These are phyloP conservation scores for Alternaria hordeiaustralica DNA, from an alignment of 2,329 filamentous ascomycete genomes.

Conservation along the genomic window DNA sequence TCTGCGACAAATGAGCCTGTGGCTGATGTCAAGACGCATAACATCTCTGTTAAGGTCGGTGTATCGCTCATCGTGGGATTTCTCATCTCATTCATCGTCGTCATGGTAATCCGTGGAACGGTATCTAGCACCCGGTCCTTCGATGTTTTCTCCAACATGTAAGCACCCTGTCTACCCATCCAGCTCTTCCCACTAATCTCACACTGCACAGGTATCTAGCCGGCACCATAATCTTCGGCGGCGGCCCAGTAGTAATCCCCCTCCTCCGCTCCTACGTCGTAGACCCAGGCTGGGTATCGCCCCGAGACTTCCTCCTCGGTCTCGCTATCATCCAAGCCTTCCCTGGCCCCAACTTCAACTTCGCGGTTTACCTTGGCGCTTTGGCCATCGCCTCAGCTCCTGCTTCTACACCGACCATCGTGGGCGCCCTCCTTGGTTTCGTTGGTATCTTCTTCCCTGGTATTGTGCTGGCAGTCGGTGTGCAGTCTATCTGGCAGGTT, in stretches of 20 bases:
- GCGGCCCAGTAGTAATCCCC: conserved; percentile 55
- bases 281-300: conserved; percentile 71
- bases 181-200: background rate
- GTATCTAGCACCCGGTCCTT: conserved; percentile 57
- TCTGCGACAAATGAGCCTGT: background rate
- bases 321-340: conserved; percentile 75
- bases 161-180: background rate
- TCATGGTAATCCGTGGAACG: conserved; percentile 60
- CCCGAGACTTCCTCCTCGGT: conserved; percentile 74
- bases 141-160: conserved; percentile 74
- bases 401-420: conserved; percentile 32
- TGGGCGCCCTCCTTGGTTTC: conserved; percentile 48
- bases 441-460: conserved; percentile 53
- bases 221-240: conserved; percentile 64
- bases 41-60: conserved; percentile 48
- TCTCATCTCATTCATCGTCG: conserved; percentile 61
- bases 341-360: conserved; percentile 68
- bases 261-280: conserved; percentile 60
- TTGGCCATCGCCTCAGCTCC: conserved; percentile 41
- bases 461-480: conserved; percentile 45
- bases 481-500: conserved; percentile 49
- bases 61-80: conserved; percentile 54
- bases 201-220: conserved; percentile 58
- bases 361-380: conserved; percentile 52
- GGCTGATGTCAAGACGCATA: conserved; percentile 40